These are phyloP conservation scores for Limtongia smithiae DNA, from an alignment of 805 yeast genomes.

Conservation along the genomic window DNA sequence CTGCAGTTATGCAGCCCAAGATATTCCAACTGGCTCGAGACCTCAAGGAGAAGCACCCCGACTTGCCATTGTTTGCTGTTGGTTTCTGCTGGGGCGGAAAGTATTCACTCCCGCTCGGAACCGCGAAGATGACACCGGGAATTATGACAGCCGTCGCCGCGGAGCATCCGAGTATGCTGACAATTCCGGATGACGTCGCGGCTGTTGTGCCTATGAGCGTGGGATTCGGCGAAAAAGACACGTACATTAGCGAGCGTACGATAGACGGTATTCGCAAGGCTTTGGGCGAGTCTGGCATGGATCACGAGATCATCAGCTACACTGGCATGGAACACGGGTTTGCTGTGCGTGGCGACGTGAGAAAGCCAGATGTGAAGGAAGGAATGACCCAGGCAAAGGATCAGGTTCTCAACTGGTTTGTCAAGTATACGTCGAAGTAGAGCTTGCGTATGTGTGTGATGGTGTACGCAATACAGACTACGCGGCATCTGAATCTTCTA, in stretches of 20 bases:
- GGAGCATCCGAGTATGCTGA: constrained; percentile 4
- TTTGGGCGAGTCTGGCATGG: not conserved
- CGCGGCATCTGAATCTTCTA: too few species aligned
- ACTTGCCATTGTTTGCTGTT: constrained; percentile 4
- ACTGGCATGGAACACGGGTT: constrained; percentile 12
- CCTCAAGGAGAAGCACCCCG: constrained; percentile 1
- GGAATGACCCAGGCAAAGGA: constrained; percentile 2
- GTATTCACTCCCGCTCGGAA: constrained; percentile 1
- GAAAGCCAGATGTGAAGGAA: not conserved
- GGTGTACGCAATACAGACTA: too few species aligned
- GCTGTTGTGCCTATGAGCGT: not conserved
- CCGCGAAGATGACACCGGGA: not conserved
- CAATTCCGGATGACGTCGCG: constrained; percentile 9
- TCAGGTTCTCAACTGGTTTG: constrained; percentile 1
- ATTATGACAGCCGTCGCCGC: constrained; percentile 7
- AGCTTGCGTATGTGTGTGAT: too few species aligned
- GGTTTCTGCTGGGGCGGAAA: constrained; percentile 21
- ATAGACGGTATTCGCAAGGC: not conserved
- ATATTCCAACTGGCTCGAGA: not conserved
- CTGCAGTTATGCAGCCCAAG: constrained; percentile 3
- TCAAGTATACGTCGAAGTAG: too few species aligned
- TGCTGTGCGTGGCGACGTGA: constrained; percentile 8
- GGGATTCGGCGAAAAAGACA: constrained; percentile 2
- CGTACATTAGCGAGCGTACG: not conserved
- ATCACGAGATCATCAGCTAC: constrained; percentile 4